Evolutionary conservation across 2,329 filamentous ascomycete species (phyloP), one percentile per base, ranked within the genome.

Genomic region (Alternaria panax): DNA sequence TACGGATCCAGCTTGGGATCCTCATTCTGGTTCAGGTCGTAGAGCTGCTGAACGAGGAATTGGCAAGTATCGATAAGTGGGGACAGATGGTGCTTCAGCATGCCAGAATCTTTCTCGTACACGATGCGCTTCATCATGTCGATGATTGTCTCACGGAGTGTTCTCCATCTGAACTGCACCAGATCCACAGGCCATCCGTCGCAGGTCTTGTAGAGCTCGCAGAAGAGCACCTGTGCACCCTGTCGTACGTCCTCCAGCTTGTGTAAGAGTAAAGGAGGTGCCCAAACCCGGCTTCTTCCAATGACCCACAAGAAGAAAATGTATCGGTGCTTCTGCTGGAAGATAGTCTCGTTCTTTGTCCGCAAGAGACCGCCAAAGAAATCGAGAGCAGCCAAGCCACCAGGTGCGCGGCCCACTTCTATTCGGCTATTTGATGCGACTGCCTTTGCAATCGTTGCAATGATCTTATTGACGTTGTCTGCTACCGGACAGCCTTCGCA

Each of bases 201-300:
- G 11, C 70, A 64, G 41, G 63, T 45, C 25, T 57, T 54, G 60
- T 73, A 75, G 7, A 78, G 61, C 5, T 67, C 66, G 18, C 65
- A 55, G 12, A 77, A 50, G 25, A 73, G 62, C 2, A 52, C 60
- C 0, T 62, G 51, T 9, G 71, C 58, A n/a, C 54, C 62, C 12
- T 64, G 65, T 14, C 74, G 73, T n/a, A 78, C 65, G 11, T 27
- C 57, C 2, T 75, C 73, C 12, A 75, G 66, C 4, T 72, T 64
- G 34, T 74, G 70, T 9, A 75, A 57, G 5, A 79, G 70, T 32
- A 78, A 52, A 2, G 68, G 54, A 11, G 64, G 50, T 1, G 66
- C 66, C 51, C 69, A 76, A 6, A 45, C 30, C 16, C 59, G 62
- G 12, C 66, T 63, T 18, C 51, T 61, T 2, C 32, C 7, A 22